Conservation (phyloP, 2,329 filamentous ascomycete genomes). For the Lachnellula cervina region DNA sequence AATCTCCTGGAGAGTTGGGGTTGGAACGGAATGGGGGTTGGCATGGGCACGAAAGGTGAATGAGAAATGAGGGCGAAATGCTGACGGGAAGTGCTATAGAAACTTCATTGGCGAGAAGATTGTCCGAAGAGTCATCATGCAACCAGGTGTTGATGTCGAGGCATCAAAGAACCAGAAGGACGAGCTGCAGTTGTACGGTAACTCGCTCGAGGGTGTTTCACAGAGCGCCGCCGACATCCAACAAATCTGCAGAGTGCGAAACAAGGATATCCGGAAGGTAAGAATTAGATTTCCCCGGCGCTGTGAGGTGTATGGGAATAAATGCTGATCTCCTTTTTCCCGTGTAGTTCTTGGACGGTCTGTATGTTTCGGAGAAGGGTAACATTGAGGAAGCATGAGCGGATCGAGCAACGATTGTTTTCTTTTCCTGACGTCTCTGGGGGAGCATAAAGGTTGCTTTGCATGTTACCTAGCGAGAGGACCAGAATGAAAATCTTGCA, state of each 20-base stretch:
- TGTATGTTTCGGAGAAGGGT: conserved; percentile 98
- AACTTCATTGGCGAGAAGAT: conserved; percentile 99
- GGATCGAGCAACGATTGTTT: conserved; percentile 7
- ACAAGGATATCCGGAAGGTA: conserved; percentile 99
- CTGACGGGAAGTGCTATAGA: conserved; percentile 43
- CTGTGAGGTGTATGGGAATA: not conserved
- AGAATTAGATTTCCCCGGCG: conserved; percentile 21
- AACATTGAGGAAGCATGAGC: conserved; percentile 67
- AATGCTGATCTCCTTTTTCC: no score
- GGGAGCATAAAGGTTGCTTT: conserved; percentile 30
- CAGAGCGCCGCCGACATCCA: conserved; percentile 99
- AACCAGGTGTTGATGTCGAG: conserved; percentile 83
- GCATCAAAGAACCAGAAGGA: conserved; percentile 93
- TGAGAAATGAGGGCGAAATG: conserved; percentile 22
- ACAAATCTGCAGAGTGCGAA: conserved; percentile 98
- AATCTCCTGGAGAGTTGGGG: not conserved
- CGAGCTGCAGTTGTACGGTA: conserved; percentile 87
- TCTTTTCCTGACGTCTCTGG: conserved; percentile 25
- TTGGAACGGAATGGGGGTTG: not conserved
- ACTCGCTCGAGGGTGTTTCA: conserved; percentile 95
- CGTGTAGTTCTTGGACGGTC: conserved; percentile 99
- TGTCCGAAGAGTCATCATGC: conserved; percentile 86
- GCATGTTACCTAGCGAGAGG: conserved; percentile 32
- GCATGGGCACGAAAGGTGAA: not conserved
- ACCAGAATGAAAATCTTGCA: conserved; percentile 31